Evolutionary conservation across 2,329 filamentous ascomycete species (phyloP), one percentile per base, ranked within the genome.

Genomic region (Paramyrothecium sp.): DNA sequence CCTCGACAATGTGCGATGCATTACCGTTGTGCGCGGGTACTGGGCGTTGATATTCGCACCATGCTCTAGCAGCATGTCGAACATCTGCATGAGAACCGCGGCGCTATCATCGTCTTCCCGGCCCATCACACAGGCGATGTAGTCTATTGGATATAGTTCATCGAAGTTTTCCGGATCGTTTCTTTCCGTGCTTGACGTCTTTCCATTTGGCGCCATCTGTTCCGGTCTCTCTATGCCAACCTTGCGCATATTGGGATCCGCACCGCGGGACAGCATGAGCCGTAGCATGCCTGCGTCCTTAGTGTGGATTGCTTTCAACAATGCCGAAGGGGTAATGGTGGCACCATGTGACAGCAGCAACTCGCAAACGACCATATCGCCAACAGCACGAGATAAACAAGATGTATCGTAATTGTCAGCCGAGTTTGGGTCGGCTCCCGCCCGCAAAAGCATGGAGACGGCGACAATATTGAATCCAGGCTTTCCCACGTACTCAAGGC

Each of bases 371-470:
- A n/a, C 34, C 19, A 38, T 54, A 46, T 57, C 33, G 8, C 44
- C 21, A 34, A 17, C 17, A 34, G 21, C 55, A 49, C 44, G 51
- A 26, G 41, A 23, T 21, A 54, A 44, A 30, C 55, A 57, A 48
- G 51, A 34, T 38, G 17, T 34, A 47, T 47, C 51, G 34, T 20
- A 12, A 11, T 57, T 22, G n/a, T 54, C 51, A 16, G 12, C 33
- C 21, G 26, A 34, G n/a, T 41, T 57, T 19, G 52, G 22, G 26
- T 51, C 46, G 3, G 55, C 55, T 19, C 55, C 55, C 11, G 21
- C 41, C 20, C 54, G 51, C 46, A 54, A 13, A 26, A 56, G 55
- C n/a, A 54, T 49, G 16, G 53, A 26, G 17, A 23, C 34, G 23
- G 51, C 44, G 23, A 41, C 38, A 22, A 38, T 56, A n/a, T 20